These are phyloP conservation scores for Boechera divaricarpa DNA, from an alignment of 345 rosid species.

Conservation along the genomic window DNA sequence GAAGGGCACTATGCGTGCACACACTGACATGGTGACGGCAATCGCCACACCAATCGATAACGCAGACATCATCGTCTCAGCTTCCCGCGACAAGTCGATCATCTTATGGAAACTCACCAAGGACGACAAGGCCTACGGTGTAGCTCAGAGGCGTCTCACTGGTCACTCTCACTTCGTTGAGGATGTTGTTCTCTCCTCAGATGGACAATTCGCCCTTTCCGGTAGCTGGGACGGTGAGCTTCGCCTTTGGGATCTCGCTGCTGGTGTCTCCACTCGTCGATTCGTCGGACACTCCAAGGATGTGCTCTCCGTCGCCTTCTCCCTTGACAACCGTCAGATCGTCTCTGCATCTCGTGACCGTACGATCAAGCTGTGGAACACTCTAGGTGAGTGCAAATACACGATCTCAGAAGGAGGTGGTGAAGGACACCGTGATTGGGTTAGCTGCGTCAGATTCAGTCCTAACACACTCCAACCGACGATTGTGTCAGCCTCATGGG, in stretches of 20 bases:
- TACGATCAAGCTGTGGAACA: slow-evolving; percentile 95
- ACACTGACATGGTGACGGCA: slow-evolving; percentile 95
- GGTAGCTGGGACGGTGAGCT: slow-evolving; percentile 99
- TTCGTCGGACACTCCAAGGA: slow-evolving; percentile 97
- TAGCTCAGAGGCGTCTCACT: slow-evolving; percentile 85
- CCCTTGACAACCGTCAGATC: slow-evolving; percentile 95
- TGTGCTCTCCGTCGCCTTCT: slow-evolving; percentile 94
- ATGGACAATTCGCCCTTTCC: slow-evolving; percentile 95
- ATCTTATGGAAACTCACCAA: slow-evolving; percentile 87
- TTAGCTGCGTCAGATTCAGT: slow-evolving; percentile 91
- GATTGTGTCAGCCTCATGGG: slow-evolving; percentile 95
- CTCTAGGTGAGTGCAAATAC: slow-evolving; percentile 97
- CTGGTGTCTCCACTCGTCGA: slow-evolving; percentile 82
- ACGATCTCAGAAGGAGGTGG: slow-evolving; percentile 73
- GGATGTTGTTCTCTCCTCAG: slow-evolving; percentile 96
- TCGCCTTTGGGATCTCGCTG: slow-evolving; percentile 89
- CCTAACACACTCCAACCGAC: slow-evolving; percentile 83
- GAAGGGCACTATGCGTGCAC: slow-evolving; percentile 91
- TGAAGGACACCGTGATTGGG: slow-evolving; percentile 91
- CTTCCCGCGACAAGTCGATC: slow-evolving; percentile 98
- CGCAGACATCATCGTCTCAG: slow-evolving; percentile 84
- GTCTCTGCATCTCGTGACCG: slow-evolving; percentile 97
- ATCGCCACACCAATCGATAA: slow-evolving; percentile 93
- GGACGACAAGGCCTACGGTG: slow-evolving; percentile 86
- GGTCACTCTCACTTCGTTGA: slow-evolving; percentile 96